phyloP scores from a whole-genome alignment of 208 protist species.

The Trypanosoma cruzi region DNA sequence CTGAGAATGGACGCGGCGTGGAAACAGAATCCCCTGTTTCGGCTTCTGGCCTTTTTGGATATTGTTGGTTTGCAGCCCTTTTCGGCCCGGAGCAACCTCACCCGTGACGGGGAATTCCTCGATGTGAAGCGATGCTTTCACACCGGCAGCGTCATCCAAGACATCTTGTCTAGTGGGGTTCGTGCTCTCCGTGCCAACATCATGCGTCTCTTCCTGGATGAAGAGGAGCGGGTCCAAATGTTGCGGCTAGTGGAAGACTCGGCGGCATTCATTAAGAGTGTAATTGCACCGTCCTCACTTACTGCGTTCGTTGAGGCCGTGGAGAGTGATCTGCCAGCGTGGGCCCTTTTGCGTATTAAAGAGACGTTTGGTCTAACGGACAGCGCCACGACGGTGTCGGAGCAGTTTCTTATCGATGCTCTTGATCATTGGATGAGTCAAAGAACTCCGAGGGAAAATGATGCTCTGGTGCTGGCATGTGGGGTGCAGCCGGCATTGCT shows the following conservation, averaged over 20 bases:
- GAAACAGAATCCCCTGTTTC: constrained; percentile 69
- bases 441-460: constrained; percentile 35
- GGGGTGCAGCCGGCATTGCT: constrained; percentile 67
- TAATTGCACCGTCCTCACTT: constrained; percentile 50
- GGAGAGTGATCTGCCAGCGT: constrained; percentile 48
- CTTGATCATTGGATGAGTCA: constrained; percentile 68
- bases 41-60: constrained; percentile 83
- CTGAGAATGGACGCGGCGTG: constrained; percentile 31
- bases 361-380: constrained; percentile 40
- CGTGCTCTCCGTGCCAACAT: constrained; percentile 53
- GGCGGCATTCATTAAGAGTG: constrained; percentile 24
- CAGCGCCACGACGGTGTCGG: constrained; percentile 33
- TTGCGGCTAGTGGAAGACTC: constrained; percentile 40
- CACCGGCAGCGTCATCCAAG: constrained; percentile 32
- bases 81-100: constrained; percentile 26
- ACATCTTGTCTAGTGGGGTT: constrained; percentile 51
- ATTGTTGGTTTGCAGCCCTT: constrained; percentile 75
- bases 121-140: constrained; percentile 38
- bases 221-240: constrained; percentile 41
- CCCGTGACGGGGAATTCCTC: constrained; percentile 44
- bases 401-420: constrained; percentile 86
- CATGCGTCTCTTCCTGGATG: constrained; percentile 41
- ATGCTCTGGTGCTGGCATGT: constrained; percentile 64
- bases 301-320: constrained; percentile 39
- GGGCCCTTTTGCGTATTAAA: constrained; percentile 42